Base-by-base conservation (phyloP, 352 stramenopile genomes). In the Globisporangium cystogenes region DNA sequence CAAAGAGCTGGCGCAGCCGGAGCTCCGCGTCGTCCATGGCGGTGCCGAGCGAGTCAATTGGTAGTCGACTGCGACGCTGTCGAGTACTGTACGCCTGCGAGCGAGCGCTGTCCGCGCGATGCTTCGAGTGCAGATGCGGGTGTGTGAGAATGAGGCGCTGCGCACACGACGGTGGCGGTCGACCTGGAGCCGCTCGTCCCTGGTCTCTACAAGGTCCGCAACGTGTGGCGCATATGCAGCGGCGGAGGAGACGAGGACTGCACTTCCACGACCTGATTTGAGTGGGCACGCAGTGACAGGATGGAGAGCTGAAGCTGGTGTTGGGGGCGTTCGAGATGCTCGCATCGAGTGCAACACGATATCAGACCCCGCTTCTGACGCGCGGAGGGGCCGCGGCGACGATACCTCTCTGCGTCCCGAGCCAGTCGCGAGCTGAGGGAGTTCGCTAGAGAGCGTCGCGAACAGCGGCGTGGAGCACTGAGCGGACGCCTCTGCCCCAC, bases 71-170 rank as follows among this genome's bases (percentile, higher is more conserved):
- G n/a, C n/a, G n/a, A n/a, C n/a, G n/a, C 4, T 39, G 33, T 0
- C 33, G 35, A 40, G 10, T 21, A 33, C 31, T 7, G 31, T 27
- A 42, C 18, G 7, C 27, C 24, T 42, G 31, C 4, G 11, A 35
- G 21, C 0, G 65, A 53, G 5, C 61, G 37, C n/a, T 49, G 52
- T 74, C 65, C 11, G 48, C 21, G 53, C 70, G 85, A 48, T 79
- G 59, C 18, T 53, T 74, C 40, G 41, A 49, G 18, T 20, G 18
- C 26, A 10, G 7, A 8, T 31, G 20, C n/a, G 7, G 20, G 14
- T 16, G 40, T 45, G 21, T 27, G n/a, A 3, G 40, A 45, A 45
- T 45, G 40, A 27, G 40, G 40, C 14, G 4, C 18, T 39, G 33
- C 16, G 40, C 39, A 6, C 39, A 12, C 11, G 40, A n/a, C n/a